A percentile compares a stretch with the other conserved stretches of the same genome.
Evolutionary conservation across 169 alveolate species (phyloP).

Genomic region (Toxoplasma gondii): DNA sequence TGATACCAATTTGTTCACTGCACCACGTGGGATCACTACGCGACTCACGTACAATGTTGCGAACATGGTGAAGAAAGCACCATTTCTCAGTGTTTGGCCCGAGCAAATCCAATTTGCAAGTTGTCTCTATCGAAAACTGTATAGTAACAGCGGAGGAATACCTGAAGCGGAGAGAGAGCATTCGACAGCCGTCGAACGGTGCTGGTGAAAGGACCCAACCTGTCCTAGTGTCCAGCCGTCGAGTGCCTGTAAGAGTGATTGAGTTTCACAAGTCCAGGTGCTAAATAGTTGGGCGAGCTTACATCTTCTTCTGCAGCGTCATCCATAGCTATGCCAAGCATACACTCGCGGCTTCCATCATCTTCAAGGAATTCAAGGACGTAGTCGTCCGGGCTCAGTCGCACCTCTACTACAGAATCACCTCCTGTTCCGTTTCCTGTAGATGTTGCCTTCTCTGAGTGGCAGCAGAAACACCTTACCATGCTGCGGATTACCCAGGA

Average conservation of each 20-base stretch:
- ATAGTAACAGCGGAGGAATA: conserved; percentile 65
- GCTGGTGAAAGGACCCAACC: conserved; percentile 16
- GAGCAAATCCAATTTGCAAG: conserved; percentile 66
- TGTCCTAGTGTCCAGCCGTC: conserved; percentile 74
- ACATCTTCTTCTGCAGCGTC: conserved; percentile 63
- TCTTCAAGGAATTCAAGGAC: conserved; percentile 63
- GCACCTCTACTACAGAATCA: conserved; percentile 46
- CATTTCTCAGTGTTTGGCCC: conserved; percentile 46
- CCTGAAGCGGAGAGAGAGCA: conserved; percentile 23
- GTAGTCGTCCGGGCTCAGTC: conserved; percentile 71
- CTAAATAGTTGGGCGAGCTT: not conserved
- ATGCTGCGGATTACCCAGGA: not conserved
- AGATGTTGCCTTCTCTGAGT: not conserved
- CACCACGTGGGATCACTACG: too few species aligned
- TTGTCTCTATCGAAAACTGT: conserved; percentile 71
- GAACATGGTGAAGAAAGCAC: too few species aligned
- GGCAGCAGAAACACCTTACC: not conserved
- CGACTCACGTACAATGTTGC: too few species aligned
- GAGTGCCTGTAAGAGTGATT: not conserved
- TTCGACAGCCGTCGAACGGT: not conserved
- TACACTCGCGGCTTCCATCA: conserved; percentile 66
- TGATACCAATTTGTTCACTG: too few species aligned
- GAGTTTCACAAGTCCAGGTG: not conserved
- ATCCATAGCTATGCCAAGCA: conserved; percentile 71
- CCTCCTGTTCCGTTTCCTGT: not conserved